phyloP scores from a whole-genome alignment of 192 early-diverging fungal genomes.

The Backusella mclennaniae region DNA sequence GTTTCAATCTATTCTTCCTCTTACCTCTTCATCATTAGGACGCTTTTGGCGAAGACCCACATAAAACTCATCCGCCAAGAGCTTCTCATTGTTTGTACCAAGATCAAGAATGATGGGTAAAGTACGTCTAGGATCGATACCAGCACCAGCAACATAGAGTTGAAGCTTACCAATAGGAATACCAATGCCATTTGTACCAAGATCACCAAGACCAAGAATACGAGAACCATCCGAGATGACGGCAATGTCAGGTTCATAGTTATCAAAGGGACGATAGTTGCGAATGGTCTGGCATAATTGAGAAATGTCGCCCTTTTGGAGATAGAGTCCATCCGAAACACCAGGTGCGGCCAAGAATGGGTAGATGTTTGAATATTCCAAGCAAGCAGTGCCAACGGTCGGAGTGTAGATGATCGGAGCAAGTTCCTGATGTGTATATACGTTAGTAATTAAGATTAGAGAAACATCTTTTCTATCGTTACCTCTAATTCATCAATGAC shows the following conservation, averaged over 20 bases:
- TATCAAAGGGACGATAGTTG: conserved; percentile 61
- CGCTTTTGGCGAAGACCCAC: conserved; percentile 75
- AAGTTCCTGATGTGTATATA: conserved; percentile 53
- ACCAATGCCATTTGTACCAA: conserved; percentile 94
- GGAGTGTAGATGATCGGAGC: conserved; percentile 82
- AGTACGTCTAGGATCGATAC: conserved; percentile 82
- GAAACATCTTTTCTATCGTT: background rate
- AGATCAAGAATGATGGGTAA: conserved; percentile 92
- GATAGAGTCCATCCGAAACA: conserved; percentile 81
- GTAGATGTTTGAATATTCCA: conserved; percentile 87
- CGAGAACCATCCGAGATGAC: conserved; percentile 95
- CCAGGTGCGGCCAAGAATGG: conserved; percentile 80
- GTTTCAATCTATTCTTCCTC: background rate
- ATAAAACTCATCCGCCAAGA: conserved; percentile 87
- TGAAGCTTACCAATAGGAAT: conserved; percentile 96
- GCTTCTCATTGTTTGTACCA: conserved; percentile 85
- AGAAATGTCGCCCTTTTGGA: conserved; percentile 71
- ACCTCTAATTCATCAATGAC: conserved; percentile 77
- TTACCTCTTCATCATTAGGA: conserved; percentile 50
- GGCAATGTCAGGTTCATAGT: conserved; percentile 73
- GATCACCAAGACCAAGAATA: conserved; percentile 93
- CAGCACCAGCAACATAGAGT: conserved; percentile 83
- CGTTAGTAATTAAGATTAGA: conserved; percentile 2
- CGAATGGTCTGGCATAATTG: conserved; percentile 74
- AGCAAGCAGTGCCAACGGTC: conserved; percentile 82